phyloP scores from a whole-genome alignment of 2,329 filamentous ascomycete species.

The Claviceps sp. region DNA sequence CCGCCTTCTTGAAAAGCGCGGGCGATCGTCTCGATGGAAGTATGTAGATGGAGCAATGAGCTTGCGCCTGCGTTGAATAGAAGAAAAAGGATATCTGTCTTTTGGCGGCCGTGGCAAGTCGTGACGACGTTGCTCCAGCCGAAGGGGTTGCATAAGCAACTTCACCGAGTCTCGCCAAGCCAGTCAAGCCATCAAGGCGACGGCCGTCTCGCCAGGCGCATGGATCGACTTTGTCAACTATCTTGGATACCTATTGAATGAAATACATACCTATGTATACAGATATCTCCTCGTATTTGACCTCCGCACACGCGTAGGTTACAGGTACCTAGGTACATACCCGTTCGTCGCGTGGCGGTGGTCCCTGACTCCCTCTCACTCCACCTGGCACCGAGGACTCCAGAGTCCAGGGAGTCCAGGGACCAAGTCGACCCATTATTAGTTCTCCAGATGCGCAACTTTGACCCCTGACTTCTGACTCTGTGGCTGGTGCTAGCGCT shows the following conservation, averaged over 20 bases:
- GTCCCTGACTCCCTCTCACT: neutral
- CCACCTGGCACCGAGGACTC: too few relatives aligned
- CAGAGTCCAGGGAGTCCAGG: too few relatives aligned
- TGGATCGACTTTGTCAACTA: neutral
- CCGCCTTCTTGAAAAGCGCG: neutral
- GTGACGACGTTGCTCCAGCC: too few relatives aligned
- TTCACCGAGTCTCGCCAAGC: neutral
- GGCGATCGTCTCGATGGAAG: neutral
- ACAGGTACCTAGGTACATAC: neutral
- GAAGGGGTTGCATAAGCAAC: too few relatives aligned
- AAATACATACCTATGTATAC: neutral
- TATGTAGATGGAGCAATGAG: neutral
- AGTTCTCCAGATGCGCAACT: too few relatives aligned
- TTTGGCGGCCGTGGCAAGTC: too few relatives aligned
- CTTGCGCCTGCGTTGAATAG: too few relatives aligned
- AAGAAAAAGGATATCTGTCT: too few relatives aligned
- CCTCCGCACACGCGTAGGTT: neutral
- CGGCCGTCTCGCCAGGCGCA: neutral
- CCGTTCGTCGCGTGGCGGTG: neutral
- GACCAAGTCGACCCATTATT: too few relatives aligned
- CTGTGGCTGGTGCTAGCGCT: neutral
- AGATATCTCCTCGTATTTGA: neutral
- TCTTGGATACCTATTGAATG: neutral
- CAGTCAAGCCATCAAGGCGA: neutral
- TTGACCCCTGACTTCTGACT: neutral